phyloP scores from a whole-genome alignment of 2,329 filamentous ascomycete genomes.

The Calonectria hongkongensis region DNA sequence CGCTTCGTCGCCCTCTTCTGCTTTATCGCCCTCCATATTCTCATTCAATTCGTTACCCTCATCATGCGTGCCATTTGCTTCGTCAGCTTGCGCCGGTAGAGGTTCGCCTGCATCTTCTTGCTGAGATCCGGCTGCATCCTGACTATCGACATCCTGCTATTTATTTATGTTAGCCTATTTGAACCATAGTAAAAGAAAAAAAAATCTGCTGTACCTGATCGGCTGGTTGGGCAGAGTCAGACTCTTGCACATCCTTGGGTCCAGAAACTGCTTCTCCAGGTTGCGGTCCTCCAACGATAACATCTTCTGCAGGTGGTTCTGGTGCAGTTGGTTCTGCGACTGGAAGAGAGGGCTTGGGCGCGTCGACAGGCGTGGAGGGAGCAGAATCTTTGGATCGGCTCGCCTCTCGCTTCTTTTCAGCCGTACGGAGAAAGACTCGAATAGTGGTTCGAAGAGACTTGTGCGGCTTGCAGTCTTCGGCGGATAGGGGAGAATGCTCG shows the following conservation, averaged over 20 bases:
- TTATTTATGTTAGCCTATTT: slow-evolving; percentile 21
- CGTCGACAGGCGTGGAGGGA: slow-evolving; percentile 65
- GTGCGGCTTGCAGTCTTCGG: slow-evolving; percentile 90
- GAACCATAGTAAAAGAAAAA: no score
- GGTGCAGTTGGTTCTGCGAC: slow-evolving; percentile 47
- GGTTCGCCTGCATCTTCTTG: slow-evolving; percentile 44
- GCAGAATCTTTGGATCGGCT: slow-evolving; percentile 70
- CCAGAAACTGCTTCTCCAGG: slow-evolving; percentile 35
- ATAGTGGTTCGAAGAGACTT: slow-evolving; percentile 95
- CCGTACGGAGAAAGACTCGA: slow-evolving; percentile 91
- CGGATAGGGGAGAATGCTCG: slow-evolving; percentile 90
- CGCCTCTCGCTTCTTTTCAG: slow-evolving; percentile 90
- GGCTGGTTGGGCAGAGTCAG: slow-evolving; percentile 34
- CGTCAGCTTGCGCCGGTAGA: slow-evolving; percentile 40
- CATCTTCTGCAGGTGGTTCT: slow-evolving; percentile 48
- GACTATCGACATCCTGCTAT: slow-evolving; percentile 33
- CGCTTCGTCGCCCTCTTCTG: slow-evolving; percentile 55
- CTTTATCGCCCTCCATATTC: slow-evolving; percentile 47
- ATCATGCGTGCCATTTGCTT: slow-evolving; percentile 41
- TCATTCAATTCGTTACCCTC: slow-evolving; percentile 47
- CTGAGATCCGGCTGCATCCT: slow-evolving; percentile 25
- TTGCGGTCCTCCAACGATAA: slow-evolving; percentile 29
- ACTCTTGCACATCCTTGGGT: slow-evolving; percentile 33
- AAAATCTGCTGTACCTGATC: slow-evolving; percentile 44
- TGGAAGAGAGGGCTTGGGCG: slow-evolving; percentile 58